Base-by-base conservation (phyloP, 2,329 filamentous ascomycete genomes). In the Penicillium sp. region DNA sequence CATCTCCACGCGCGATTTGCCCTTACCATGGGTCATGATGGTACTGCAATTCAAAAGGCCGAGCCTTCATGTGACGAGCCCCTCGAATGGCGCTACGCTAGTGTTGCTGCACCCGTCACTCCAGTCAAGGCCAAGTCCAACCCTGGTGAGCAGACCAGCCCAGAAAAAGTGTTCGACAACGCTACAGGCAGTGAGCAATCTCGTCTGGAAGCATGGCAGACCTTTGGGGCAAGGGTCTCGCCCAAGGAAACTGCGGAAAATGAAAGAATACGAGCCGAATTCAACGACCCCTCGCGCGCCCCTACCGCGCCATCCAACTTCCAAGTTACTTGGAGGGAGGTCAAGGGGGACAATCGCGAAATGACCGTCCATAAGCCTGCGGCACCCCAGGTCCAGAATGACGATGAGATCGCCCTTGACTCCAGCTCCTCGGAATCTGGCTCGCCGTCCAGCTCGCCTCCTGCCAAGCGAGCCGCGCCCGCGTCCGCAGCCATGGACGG, bases 1-100 rank as follows among this genome's bases (percentile, higher is more conserved):
- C 95, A 99, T 75, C 76, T 98, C 77, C 95, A 99, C 74, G 87
- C 90, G 78, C 96, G 93, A 70, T 98, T 89, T 71, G 76, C 88
- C 0, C 95, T 93, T 1, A 59, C 80, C 1, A 74, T 87, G 48
- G 68, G 81, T 6, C 79, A 86, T 60, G 71, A 73, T 16, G 67
- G 48, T 9, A 43, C 24, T 2, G 14, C n/a, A 6, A 48, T 59
- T 2, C 33, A 26, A 3, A 46, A 50, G 41, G 16, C 27, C 4
- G 24, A 31, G 2, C 27, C 22, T 3, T 29, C 21, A 13, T 16
- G 9, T 6, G 46, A 45, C 10, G 33, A 62, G 35, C 60, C 60
- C 8, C 16, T 22, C 14, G 57, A 35, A 13, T 62, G 62, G 60
- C 27, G 27, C 16, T 52, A 57, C 11, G 46, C 41, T 11, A 21